Evolutionary conservation across 1,284 basidiomycete genomes (phyloP), one percentile per base, ranked within the genome.

Genomic region (Melampsora americana): DNA sequence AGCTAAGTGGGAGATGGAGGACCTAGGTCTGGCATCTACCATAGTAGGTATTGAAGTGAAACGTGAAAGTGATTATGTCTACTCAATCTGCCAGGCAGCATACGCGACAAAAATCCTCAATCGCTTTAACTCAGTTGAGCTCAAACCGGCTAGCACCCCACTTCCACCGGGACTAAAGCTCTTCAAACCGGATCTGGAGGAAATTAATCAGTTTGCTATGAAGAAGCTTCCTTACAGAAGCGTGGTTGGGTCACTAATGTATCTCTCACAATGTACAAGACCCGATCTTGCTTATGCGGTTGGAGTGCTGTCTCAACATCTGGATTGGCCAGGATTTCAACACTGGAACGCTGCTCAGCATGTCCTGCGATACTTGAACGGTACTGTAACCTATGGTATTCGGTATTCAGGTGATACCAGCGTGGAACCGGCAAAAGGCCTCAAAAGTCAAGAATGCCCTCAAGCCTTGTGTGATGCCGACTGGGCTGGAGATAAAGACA

Each of bases 401-500:
- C 18, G 12, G 6, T n/a, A 35, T 35, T 35, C 35, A 35, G 35
- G 35, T 4, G 35, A 35, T 4, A 35, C 9, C 5, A 35, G 9
- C 5, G 35, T 35, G 35, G 35, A 35, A 4, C 35, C 35, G 35
- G 35, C 9, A 3, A 35, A 35, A 9, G 35, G 35, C 9, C 35
- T 35, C 35, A 35, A 35, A 35, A 35, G 35, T 35, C 35, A 35
- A 35, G 35, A 35, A 35, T 35, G 35, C 9, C n/a, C n/a, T n/a
- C n/a, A n/a, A n/a, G n/a, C n/a, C n/a, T n/a, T n/a, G n/a, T n/a
- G n/a, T n/a, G n/a, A 78, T 26, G 35, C 77, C 11, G 74, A 77
- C 59, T 78, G 68, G 67, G 77, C 77, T 20, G 77, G 64, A 30
- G 66, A 70, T 61, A 16, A n/a, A 11, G 64, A 28, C 6, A 50